phyloP scores from a whole-genome alignment of 2,329 filamentous ascomycete species.

The Colletotrichum sp. region DNA sequence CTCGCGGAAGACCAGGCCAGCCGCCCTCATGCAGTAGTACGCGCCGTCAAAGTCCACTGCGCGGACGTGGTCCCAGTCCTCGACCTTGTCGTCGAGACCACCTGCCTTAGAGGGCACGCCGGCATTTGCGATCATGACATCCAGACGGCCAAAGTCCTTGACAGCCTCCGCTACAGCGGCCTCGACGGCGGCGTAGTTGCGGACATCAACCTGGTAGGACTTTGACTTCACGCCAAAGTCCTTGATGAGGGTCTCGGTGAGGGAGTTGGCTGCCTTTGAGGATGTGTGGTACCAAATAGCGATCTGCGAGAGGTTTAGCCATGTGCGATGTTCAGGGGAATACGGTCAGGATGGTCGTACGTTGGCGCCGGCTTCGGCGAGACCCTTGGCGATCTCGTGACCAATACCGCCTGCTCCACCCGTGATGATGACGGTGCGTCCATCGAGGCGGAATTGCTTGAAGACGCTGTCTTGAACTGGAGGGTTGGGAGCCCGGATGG shows the following conservation, averaged over 20 bases:
- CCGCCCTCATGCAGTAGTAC: conserved; percentile 37
- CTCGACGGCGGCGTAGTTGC: conserved; percentile 31
- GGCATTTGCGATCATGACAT: conserved; percentile 39
- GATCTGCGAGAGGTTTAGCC: not conserved
- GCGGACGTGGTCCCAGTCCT: conserved; percentile 34
- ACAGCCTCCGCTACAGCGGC: conserved; percentile 29
- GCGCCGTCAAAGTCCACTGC: conserved; percentile 36
- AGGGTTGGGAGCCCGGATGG: conserved; percentile 5
- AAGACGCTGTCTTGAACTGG: conserved; percentile 6
- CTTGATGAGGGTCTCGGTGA: not conserved
- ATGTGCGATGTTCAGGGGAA: too few relatives aligned
- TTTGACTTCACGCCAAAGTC: conserved; percentile 21
- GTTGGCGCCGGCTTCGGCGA: conserved; percentile 12
- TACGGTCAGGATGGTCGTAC: not conserved
- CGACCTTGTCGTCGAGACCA: conserved; percentile 32
- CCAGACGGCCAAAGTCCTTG: conserved; percentile 39
- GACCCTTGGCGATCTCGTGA: conserved; percentile 1
- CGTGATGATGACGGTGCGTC: conserved; percentile 2
- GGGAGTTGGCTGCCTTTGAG: not conserved
- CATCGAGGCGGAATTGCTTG: conserved; percentile 18
- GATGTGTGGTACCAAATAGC: conserved; percentile 10
- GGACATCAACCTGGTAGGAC: conserved; percentile 43
- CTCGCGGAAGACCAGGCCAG: conserved; percentile 36
- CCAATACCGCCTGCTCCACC: conserved; percentile 8
- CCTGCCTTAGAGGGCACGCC: conserved; percentile 36